Base-by-base conservation (phyloP, 441 rosid species). In the Bruguiera hainesii region DNA sequence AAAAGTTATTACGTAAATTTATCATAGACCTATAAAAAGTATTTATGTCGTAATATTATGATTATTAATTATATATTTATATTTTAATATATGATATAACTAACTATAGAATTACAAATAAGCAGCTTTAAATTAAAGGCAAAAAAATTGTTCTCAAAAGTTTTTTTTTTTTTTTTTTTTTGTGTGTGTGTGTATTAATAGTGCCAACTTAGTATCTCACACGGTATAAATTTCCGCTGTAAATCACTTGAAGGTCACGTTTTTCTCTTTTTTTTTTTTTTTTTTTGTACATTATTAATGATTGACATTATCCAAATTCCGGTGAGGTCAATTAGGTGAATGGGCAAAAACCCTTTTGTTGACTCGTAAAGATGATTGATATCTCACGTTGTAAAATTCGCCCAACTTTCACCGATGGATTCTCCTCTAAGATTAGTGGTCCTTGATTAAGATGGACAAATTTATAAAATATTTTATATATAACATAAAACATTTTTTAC, bases 231-330 rank as follows among this genome's bases (percentile, higher is more conserved):
- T 39, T 46, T 61, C 76, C 31, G 61, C 46, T 59, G 63, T 59
- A 75, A 82, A 79, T 69, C 18, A 3, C 60, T 70, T 70, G 7
- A 48, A 67, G 49, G 26, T 77, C 79, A 81, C 84, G 83, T 56
- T 81, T 64, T 56, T 25, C 29, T 37, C 37, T 31, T 49, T 70
- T 18, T 48, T 33, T 16, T 23, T 5, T 20, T 48, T 33, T 16
- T 23, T 6, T 37, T 39, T 48, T 28, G 18, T 33, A 29, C 1
- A 33, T 35, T n/a, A 6, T 13, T 21, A 13, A 21, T 53, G 57
- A 49, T 11, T 16, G 19, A 69, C 81, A 60, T 84, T 79, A 84
- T 84, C 89, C 86, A 58, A 49, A 49, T 25, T 1, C 18, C 26
- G 79, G 78, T 72, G 70, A 73, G 71, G 68, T 64, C 13, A 60